Base-by-base conservation (phyloP, 305 asterid genomes). In the Solanum hybrid region DNA sequence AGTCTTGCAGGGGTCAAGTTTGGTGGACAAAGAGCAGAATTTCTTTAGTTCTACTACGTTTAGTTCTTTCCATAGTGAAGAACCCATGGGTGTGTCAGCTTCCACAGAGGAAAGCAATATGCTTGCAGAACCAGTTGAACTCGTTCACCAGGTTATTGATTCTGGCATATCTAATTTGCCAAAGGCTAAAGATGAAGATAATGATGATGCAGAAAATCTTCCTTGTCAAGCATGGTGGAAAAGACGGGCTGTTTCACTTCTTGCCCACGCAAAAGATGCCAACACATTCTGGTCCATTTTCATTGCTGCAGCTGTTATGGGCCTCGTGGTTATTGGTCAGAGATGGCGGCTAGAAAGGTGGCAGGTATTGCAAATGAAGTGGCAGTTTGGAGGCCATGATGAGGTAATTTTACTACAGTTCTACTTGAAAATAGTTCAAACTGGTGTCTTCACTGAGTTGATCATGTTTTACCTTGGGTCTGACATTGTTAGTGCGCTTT, bases 211-310 rank as follows among this genome's bases (percentile, higher is more conserved):
- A 34, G 90, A 89, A 37, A 71, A 88, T 86, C 92, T 90, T 89
- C 94, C 96, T 11, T 89, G 94, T 80, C 93, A 94, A 77, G 92
- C 93, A 69, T 93, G 97, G 97, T 95, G 96, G 96, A 94, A 93
- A 92, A 92, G 78, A 85, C 94, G 73, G 22, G 95, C 95, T 88
- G 80, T 80, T 91, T 94, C 95, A 69, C 88, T 95, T 80, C 92
- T 91, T 72, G 91, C 89, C 40, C 94, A 91, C 10, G 94, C 93
- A 5, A 95, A 93, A 92, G 94, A 93, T 73, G 94, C 92, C 15
- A 93, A 93, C 85, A 91, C 96, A 32, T 90, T 91, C 89, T 94
- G 95, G 97, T 93, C 97, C 7, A 75, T 93, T 84, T 91, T 93
- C 71, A 89, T 93, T 88, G 95, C 94, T 88, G 96, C 96, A 69